phyloP scores from a whole-genome alignment of 176 grass and related monocot genomes.

The Hsuehochloa calcarea region DNA sequence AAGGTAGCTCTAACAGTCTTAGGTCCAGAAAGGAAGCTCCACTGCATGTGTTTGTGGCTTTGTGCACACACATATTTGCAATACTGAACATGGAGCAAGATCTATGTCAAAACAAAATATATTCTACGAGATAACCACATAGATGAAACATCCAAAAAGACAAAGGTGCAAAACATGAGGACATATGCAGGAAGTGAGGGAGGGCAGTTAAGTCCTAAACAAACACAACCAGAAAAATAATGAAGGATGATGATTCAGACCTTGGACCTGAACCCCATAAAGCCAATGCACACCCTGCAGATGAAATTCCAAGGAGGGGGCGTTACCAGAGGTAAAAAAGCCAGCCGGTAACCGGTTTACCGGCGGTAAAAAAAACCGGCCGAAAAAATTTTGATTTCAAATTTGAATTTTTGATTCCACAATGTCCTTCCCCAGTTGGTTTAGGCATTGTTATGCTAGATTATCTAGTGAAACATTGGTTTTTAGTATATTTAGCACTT shows the following conservation, averaged over 20 bases:
- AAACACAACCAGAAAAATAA: background rate
- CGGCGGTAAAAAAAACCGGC: no score
- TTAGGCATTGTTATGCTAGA: no score
- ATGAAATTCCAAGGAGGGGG: background rate
- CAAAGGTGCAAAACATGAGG: background rate
- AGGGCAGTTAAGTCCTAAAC: background rate
- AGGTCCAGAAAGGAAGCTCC: conserved; percentile 3
- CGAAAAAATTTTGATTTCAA: no score
- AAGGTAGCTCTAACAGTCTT: background rate
- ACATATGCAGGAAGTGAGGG: background rate
- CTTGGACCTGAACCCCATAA: background rate
- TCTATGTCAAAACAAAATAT: background rate
- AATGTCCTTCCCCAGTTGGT: no score
- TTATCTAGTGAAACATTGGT: no score
- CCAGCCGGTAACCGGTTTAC: no score
- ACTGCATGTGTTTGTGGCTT: background rate
- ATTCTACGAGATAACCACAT: background rate
- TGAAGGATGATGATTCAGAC: background rate
- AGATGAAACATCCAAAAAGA: background rate
- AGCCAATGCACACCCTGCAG: background rate
- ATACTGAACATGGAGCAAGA: background rate
- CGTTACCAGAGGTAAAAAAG: no score
- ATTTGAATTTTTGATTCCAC: no score
- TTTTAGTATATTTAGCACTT: no score
- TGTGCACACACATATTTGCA: background rate